Conservation (phyloP, 768 basidiomycete species). For the Psilocybe cyanescens region DNA sequence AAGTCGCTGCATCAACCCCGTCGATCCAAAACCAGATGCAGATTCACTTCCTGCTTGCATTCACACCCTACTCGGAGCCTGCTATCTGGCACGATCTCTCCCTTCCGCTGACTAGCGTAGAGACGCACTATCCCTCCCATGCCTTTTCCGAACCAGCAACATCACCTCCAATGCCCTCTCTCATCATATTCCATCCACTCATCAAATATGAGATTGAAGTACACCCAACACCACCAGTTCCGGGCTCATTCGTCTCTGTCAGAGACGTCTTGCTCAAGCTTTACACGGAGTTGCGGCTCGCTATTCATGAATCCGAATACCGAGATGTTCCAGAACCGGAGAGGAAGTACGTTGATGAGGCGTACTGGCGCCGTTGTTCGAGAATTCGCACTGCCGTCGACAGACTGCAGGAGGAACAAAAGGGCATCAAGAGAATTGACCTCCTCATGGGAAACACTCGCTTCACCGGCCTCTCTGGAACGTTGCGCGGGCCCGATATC, state of each 20-base stretch:
- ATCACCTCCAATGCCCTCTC: constrained; percentile 38
- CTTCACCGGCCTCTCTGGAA: constrained; percentile 55
- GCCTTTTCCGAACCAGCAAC: constrained; percentile 48
- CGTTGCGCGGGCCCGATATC: constrained; percentile 39
- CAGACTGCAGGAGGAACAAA: constrained; percentile 40
- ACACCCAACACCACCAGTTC: constrained; percentile 25
- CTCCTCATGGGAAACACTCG: constrained; percentile 48
- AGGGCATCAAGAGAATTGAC: constrained; percentile 61
- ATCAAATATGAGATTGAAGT: constrained; percentile 39
- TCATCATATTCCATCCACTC: constrained; percentile 38
- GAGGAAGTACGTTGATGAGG: constrained; percentile 41
- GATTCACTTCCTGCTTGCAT: constrained; percentile 47
- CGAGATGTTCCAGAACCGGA: constrained; percentile 35
- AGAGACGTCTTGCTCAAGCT: constrained; percentile 52
- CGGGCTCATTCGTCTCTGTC: constrained; percentile 42
- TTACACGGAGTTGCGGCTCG: constrained; percentile 49
- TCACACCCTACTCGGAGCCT: constrained; percentile 34
- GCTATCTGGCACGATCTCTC: constrained; percentile 43
- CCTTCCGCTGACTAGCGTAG: constrained; percentile 30
- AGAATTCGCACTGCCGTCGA: constrained; percentile 34
- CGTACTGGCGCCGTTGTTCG: constrained; percentile 48
- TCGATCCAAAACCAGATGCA: constrained; percentile 37
- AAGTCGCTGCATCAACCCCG: constrained; percentile 21
- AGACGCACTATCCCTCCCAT: constrained; percentile 22
- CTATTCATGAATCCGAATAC: constrained; percentile 51